Base-by-base conservation (phyloP, 164 flowering plant genomes). In the Magnolia kwangsiensis region DNA sequence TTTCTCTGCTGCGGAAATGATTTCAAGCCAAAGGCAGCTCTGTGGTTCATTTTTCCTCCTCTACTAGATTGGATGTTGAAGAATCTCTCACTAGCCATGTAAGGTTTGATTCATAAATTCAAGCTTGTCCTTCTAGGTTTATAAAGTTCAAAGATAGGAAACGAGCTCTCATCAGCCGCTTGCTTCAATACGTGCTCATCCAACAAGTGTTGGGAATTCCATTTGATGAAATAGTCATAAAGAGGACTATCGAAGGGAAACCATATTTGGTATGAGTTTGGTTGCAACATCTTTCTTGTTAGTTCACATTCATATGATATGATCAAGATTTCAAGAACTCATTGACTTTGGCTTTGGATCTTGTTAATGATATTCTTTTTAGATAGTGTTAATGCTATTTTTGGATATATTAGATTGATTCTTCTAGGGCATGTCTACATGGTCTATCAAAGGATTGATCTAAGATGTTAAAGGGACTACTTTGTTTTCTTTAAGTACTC, bases 131-230 rank as follows among this genome's bases (percentile, higher is more conserved):
- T 51, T 16, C 31, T 82, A 94, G 97, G 83, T 94, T 85, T 82
- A 75, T 89, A 72, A 89, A 81, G 77, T 50, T 86, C 59, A 95
- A 87, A 61, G 98, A 94, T 67, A 88, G 88, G 77, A 92, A 90
- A 79, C 80, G 94, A 75, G 96, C 98, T 8, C 80, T 89, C 75
- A 89, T 90, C 59, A 90, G 98, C 84, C 83, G 93, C 65, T 76
- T 92, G 89, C 91, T 95, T 84, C 98, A 95, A 76, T 91, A 90
- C 80, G 84, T 84, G 29, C 83, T 94, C 55, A 90, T 90, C 59
- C 86, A 89, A 81, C 77, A 91, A 80, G 87, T 91, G 27, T 37
- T 90, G 75, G 89, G 86, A 58, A 84, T 90, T 69, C 94, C 94
- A 24, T 84, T 81, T 74, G 75, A 86, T 16, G 82, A 87, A 63